phyloP scores from a whole-genome alignment of 1,284 basidiomycete species.

The Coniophora puteana region DNA sequence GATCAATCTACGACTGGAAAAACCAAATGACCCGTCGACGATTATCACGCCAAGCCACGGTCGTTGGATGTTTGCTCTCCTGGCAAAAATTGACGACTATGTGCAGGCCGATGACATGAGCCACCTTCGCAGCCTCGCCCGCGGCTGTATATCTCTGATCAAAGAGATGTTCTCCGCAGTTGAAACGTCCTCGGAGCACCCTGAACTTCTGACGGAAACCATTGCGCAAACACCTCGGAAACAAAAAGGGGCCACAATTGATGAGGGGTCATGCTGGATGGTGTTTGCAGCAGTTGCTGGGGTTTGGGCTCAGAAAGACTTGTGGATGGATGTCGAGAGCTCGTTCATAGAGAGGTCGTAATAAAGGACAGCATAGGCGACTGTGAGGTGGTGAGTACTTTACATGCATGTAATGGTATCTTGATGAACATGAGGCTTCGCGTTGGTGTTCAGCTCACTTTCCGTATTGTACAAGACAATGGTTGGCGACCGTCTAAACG shows the following conservation, averaged over 20 bases:
- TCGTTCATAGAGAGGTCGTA: too few relatives aligned
- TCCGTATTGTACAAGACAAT: too few relatives aligned
- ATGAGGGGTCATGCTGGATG: constrained; percentile 78
- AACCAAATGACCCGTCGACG: constrained; percentile 34
- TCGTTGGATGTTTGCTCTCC: constrained; percentile 82
- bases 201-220: background rate
- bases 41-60: constrained; percentile 63
- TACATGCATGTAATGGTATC: too few relatives aligned
- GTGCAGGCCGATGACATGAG: constrained; percentile 79
- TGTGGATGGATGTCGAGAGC: constrained; percentile 76
- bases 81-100: constrained; percentile 70
- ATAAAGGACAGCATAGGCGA: too few relatives aligned
- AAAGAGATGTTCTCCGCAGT: constrained; percentile 14
- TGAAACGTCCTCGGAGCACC: constrained; percentile 3
- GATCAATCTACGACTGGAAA: constrained; percentile 61
- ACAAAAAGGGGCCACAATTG: constrained; percentile 28
- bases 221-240: constrained; percentile 7
- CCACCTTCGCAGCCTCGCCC: constrained; percentile 72
- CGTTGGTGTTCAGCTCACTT: too few relatives aligned
- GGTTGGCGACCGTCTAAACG: too few relatives aligned
- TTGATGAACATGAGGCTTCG: too few relatives aligned
- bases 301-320: constrained; percentile 84
- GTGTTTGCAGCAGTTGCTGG: constrained; percentile 68
- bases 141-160: constrained; percentile 56
- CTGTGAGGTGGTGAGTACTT: too few relatives aligned